phyloP scores from a whole-genome alignment of 176 grass and related monocot genomes.

The Calamus simplicifolius region DNA sequence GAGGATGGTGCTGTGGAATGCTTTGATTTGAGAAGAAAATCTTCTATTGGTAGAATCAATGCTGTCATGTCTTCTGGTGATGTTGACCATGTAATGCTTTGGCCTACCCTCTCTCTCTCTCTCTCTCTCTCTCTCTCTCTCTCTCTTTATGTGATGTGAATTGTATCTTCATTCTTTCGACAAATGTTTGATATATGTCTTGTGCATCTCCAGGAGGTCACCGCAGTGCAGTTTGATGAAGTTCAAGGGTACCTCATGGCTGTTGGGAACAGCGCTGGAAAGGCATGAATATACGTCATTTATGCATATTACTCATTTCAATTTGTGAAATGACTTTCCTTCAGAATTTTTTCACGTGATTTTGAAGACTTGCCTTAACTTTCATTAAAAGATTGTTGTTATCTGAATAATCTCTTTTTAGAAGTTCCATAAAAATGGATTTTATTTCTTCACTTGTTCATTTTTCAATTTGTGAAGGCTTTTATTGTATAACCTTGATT shows the following conservation, averaged over 20 bases:
- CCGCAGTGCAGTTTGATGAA: constrained; percentile 78
- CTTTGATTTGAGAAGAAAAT: constrained; percentile 91
- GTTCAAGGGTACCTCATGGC: constrained; percentile 81
- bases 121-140: too few species aligned
- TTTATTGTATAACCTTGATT: too few species aligned
- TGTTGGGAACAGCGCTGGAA: constrained; percentile 75
- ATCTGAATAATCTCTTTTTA: too few species aligned
- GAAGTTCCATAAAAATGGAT: too few species aligned
- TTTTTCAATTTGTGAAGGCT: too few species aligned
- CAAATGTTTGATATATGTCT: too few species aligned
- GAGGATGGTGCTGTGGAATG: constrained; percentile 87
- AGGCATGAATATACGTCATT: constrained; percentile 38
- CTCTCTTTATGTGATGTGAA: too few species aligned
- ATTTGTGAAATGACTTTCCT: too few species aligned
- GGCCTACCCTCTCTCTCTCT: neutral
- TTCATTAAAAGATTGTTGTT: too few species aligned
- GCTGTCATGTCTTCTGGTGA: constrained; percentile 49
- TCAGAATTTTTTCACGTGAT: too few species aligned
- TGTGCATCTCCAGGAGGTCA: constrained; percentile 62
- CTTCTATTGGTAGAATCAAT: constrained; percentile 81
- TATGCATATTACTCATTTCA: neutral
- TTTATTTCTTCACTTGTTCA: too few species aligned
- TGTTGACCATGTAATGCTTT: constrained; percentile 46
- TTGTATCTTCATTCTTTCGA: neutral
- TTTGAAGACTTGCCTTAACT: too few species aligned